A percentile compares a stretch with the other conserved stretches of the same genome.
These are phyloP conservation scores for Anethum foeniculum DNA, from an alignment of 140 eudicot genomes.

Conservation along the genomic window DNA sequence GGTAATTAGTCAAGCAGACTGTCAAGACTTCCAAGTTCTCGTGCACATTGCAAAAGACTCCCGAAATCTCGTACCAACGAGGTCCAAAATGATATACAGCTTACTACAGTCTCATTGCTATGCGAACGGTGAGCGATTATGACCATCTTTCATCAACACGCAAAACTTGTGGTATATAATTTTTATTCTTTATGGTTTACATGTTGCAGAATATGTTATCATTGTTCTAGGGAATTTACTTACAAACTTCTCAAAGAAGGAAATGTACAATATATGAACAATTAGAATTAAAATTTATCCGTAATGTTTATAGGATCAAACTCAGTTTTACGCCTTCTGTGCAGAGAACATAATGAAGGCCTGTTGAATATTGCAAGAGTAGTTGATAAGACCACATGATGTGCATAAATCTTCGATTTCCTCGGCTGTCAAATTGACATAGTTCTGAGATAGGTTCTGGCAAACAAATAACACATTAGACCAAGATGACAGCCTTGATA, in stretches of 20 bases:
- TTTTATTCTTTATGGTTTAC: background rate
- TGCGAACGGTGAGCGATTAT: too few species aligned
- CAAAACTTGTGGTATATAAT: too few species aligned
- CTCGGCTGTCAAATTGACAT: slow-evolving; percentile 55
- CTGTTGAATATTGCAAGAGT: slow-evolving; percentile 59
- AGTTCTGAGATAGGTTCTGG: slow-evolving; percentile 41
- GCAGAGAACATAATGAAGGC: slow-evolving; percentile 94
- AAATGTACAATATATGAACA: background rate
- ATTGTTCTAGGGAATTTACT: background rate
- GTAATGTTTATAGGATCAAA: background rate
- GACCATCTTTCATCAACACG: too few species aligned
- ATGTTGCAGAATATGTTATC: background rate
- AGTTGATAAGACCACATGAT: slow-evolving; percentile 79
- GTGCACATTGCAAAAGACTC: too few species aligned
- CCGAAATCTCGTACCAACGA: too few species aligned
- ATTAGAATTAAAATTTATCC: background rate
- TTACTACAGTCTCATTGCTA: too few species aligned
- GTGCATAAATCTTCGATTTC: slow-evolving; percentile 80
- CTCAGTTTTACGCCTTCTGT: slow-evolving; percentile 52
- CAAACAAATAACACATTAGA: slow-evolving; percentile 10
- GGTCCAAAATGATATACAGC: too few species aligned
- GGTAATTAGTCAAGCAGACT: too few species aligned
- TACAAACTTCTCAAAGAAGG: background rate
- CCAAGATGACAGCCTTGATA: background rate
- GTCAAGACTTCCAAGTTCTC: too few species aligned